Conservation (phyloP, 2,329 filamentous ascomycete species). For the Nakataea oryzae region DNA sequence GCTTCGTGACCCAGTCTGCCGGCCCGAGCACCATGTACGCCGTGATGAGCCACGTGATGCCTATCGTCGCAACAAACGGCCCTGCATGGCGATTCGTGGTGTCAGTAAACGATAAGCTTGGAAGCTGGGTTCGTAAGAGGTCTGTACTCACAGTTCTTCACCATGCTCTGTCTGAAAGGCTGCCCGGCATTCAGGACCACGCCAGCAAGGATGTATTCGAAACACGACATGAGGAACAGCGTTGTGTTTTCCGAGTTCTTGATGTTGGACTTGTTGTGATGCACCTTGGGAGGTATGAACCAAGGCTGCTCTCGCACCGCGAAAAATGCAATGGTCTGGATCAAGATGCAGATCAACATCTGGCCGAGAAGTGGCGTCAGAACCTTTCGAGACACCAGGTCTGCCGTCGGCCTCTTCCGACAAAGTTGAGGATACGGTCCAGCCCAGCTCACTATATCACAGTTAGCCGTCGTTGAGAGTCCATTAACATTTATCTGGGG, state of each 20-base stretch:
- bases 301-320: constrained; percentile 71
- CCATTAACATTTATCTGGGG: constrained; percentile 1
- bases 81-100: constrained; percentile 32
- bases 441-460: constrained; percentile 75
- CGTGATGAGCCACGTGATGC: constrained; percentile 55
- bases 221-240: constrained; percentile 82
- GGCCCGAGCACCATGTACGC: constrained; percentile 75
- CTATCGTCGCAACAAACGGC: constrained; percentile 74
- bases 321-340: constrained; percentile 66
- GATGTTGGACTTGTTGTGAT: constrained; percentile 72
- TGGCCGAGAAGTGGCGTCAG: constrained; percentile 82
- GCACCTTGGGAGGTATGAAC: constrained; percentile 73
- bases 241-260: constrained; percentile 90
- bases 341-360: constrained; percentile 67
- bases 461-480: neutral
- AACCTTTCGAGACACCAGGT: constrained; percentile 86
- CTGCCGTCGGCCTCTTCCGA: constrained; percentile 80
- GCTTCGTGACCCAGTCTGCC: constrained; percentile 51
- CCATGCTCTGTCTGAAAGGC: constrained; percentile 75
- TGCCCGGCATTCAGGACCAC: constrained; percentile 84
- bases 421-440: constrained; percentile 69
- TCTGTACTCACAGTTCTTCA: constrained; percentile 58
- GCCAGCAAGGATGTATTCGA: constrained; percentile 87
- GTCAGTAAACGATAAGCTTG: neutral
- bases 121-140: neutral